Conservation (phyloP, 2,329 filamentous ascomycete genomes). For the Scytalidium lignicola region DNA sequence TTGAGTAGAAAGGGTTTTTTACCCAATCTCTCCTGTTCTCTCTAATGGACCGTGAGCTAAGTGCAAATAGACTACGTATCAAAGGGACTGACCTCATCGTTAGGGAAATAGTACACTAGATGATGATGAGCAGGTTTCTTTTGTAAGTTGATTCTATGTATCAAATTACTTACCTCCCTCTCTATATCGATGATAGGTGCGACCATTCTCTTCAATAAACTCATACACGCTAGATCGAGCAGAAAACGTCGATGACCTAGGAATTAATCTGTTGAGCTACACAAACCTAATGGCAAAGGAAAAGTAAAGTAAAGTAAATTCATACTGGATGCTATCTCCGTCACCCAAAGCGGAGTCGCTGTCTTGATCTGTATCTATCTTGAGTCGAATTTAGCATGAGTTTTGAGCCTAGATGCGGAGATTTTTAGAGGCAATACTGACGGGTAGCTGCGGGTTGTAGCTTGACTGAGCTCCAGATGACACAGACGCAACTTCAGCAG, state of each 20-base stretch:
- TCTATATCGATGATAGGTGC: slow-evolving; percentile 20
- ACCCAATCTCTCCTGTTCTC: slow-evolving; percentile 8
- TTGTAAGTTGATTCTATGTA: no score
- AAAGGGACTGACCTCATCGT: slow-evolving; percentile 30
- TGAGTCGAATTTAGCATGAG: background rate
- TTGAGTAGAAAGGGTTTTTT: background rate
- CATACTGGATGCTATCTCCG: background rate
- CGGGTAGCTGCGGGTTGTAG: background rate
- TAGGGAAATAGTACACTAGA: slow-evolving; percentile 26
- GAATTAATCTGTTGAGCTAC: no score
- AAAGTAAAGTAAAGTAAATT: background rate
- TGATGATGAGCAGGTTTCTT: no score
- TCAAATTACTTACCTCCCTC: slow-evolving; percentile 12
- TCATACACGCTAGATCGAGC: slow-evolving; percentile 13
- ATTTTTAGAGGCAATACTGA: background rate
- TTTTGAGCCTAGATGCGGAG: background rate
- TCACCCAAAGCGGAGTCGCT: background rate
- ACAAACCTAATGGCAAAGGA: background rate
- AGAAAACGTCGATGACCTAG: slow-evolving; percentile 45
- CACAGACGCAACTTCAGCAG: background rate
- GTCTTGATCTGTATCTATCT: background rate
- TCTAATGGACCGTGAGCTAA: background rate
- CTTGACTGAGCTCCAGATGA: background rate
- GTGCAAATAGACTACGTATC: no score
- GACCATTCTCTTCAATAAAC: slow-evolving; percentile 16